Percentiles rank a stretch among this genome's conserved stretches.
Evolutionary conservation across 257 asterid genomes (phyloP).

Genomic region (Echium plantagineum): DNA sequence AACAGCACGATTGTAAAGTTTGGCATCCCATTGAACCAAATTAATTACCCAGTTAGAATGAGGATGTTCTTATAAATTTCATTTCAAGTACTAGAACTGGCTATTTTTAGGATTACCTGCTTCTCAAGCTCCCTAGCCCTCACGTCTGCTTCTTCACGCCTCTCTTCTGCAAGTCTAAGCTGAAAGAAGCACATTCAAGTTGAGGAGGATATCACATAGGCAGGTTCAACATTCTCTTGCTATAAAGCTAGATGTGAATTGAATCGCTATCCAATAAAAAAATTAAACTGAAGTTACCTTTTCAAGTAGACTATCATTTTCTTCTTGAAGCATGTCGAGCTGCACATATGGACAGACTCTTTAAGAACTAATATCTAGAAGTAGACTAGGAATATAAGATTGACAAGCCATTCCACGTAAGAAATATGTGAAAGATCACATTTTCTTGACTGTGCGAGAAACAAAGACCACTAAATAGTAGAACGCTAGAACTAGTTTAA

Average conservation of each 20-base stretch:
- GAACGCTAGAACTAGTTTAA: no score
- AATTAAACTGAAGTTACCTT: conserved; percentile 40
- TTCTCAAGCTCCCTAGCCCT: conserved; percentile 83
- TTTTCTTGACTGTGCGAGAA: no score
- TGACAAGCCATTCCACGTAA: no score
- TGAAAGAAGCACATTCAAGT: conserved; percentile 26
- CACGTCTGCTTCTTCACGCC: conserved; percentile 85
- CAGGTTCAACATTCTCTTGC: conserved; percentile 11
- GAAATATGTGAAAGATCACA: background rate
- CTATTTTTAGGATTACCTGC: no score
- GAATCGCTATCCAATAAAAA: background rate
- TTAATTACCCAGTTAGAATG: background rate
- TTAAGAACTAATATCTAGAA: conserved; percentile 13
- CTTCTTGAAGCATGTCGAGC: conserved; percentile 99
- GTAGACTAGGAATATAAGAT: background rate
- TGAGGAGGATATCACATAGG: conserved; percentile 5
- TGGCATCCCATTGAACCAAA: background rate
- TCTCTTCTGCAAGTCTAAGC: conserved; percentile 88
- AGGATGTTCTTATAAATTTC: no score
- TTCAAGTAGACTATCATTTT: conserved; percentile 73
- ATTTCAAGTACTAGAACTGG: no score
- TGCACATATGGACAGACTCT: conserved; percentile 26
- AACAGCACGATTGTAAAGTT: background rate
- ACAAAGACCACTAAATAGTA: no score
- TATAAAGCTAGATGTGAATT: background rate